phyloP scores from a whole-genome alignment of 129 eudicot species.

The Chrysanthemum makinoi region DNA sequence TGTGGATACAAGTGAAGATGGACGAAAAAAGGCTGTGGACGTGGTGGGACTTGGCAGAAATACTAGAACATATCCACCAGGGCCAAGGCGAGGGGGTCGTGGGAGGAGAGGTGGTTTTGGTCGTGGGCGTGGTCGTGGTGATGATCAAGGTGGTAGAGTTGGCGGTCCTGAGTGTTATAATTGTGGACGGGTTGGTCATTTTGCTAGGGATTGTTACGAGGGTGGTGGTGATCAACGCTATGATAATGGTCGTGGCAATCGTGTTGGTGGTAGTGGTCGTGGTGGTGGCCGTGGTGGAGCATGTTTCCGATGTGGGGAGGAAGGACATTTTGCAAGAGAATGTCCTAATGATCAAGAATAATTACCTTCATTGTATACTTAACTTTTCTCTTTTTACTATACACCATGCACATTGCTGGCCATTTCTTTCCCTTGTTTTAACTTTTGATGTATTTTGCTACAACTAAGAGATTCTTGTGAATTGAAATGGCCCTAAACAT shows the following conservation, averaged over 20 bases:
- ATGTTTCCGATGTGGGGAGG: conserved; percentile 35
- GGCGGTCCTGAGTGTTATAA: conserved; percentile 26
- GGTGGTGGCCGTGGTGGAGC: conserved; percentile 18
- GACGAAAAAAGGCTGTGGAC: conserved; percentile 36
- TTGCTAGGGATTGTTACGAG: conserved; percentile 32
- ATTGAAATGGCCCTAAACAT: too few relatives aligned
- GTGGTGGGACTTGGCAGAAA: conserved; percentile 31
- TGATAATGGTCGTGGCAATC: conserved; percentile 8
- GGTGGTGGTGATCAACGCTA: conserved; percentile 15
- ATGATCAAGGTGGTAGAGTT: conserved; percentile 4
- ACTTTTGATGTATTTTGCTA: too few relatives aligned
- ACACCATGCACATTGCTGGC: neutral
- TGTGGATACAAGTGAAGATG: conserved; percentile 26
- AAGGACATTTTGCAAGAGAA: conserved; percentile 40
- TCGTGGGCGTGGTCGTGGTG: conserved; percentile 19
- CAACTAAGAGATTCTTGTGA: too few relatives aligned
- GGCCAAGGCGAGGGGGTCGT: conserved; percentile 26
- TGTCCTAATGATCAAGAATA: conserved; percentile 34
- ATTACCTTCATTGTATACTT: neutral
- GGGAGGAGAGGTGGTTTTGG: conserved; percentile 32
- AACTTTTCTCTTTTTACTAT: neutral
- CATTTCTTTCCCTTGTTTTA: neutral
- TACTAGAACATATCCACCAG: conserved; percentile 16
- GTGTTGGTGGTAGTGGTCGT: neutral
- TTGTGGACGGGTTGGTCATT: conserved; percentile 39